Evolutionary conservation across 2,329 filamentous ascomycete species (phyloP), one percentile per base, ranked within the genome.

Genomic region (Scolecobasidium constrictum): DNA sequence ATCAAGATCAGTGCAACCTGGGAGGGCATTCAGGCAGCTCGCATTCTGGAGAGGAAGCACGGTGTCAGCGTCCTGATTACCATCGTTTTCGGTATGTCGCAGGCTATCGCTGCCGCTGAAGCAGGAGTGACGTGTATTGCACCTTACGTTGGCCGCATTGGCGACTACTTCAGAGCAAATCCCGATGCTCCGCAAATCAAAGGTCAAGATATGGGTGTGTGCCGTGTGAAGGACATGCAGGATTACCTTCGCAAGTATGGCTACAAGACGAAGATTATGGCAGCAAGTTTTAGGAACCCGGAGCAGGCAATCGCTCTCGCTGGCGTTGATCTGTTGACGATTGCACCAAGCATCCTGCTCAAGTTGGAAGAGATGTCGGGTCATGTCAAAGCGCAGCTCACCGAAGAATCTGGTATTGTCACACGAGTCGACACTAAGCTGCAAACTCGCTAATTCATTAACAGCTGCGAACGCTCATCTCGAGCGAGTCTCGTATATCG

Each of bases 1-100:
- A 41, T 41, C 38, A 41, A 41, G 17, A 41, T 41, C 23, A 36
- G 21, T 20, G 38, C 38, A 5, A 41, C 38, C 13, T 41, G 38
- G 38, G 38, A 41, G 18, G 38, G 38, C 9, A 38, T 41, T 6
- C 38, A 41, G 37, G 38, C 38, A 6, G 20, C 21, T 19, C 20
- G 23, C 12, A 35, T 35, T 7, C 38, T 41, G 5, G 23, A 35
- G n/a, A 23, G 11, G 11, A 22, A 36, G 23, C 23, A 38, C 21
- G 38, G 23, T 7, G 18, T 41, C 15, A 16, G 23, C 7, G 20
- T 21, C n/a, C 23, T 41, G 11, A 21, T 35, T 5, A 41, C 38
- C 6, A 18, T 35, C 9, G 21, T 41, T 9, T 41, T 41, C 18
- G 38, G 21, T 9, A 7, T 41, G 20, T 13, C 20, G 18, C 38